phyloP scores from a whole-genome alignment of 345 rosid species.

The Boechera retrofracta region DNA sequence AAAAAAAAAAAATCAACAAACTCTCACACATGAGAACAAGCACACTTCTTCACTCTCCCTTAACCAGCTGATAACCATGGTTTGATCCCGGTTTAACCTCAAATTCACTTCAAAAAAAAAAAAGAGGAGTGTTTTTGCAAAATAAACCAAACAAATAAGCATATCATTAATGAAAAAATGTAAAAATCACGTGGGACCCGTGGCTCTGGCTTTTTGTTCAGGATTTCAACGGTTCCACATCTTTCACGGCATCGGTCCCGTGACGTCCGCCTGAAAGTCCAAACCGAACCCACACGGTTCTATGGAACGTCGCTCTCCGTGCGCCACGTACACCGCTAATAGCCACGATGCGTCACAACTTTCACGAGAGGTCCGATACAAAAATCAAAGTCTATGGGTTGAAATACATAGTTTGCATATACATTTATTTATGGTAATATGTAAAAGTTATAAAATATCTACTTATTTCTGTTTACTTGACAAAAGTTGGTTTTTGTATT shows the following conservation, averaged over 20 bases:
- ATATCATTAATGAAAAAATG: slow-evolving; percentile 17
- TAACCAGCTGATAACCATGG: neutral
- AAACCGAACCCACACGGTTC: slow-evolving; percentile 57
- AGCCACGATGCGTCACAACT: slow-evolving; percentile 31
- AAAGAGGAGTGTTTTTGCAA: neutral
- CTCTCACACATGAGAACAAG: neutral
- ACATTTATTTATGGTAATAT: neutral
- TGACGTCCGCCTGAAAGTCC: slow-evolving; percentile 39
- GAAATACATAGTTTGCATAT: neutral
- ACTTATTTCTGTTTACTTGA: neutral
- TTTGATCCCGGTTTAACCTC: neutral
- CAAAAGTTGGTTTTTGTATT: slow-evolving; percentile 4
- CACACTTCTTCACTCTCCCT: neutral
- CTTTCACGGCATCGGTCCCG: slow-evolving; percentile 37
- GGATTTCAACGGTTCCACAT: slow-evolving; percentile 33
- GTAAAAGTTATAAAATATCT: neutral
- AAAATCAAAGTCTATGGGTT: neutral
- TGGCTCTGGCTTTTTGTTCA: slow-evolving; percentile 6
- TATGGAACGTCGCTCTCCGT: slow-evolving; percentile 36
- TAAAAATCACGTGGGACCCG: slow-evolving; percentile 39
- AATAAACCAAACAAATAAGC: neutral
- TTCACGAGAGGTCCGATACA: slow-evolving; percentile 38
- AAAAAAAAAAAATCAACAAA: neutral
- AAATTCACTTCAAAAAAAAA: neutral
- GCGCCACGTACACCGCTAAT: slow-evolving; percentile 35